Conservation (phyloP, 2,329 filamentous ascomycete species). For the Hypoxylon rubiginosum region DNA sequence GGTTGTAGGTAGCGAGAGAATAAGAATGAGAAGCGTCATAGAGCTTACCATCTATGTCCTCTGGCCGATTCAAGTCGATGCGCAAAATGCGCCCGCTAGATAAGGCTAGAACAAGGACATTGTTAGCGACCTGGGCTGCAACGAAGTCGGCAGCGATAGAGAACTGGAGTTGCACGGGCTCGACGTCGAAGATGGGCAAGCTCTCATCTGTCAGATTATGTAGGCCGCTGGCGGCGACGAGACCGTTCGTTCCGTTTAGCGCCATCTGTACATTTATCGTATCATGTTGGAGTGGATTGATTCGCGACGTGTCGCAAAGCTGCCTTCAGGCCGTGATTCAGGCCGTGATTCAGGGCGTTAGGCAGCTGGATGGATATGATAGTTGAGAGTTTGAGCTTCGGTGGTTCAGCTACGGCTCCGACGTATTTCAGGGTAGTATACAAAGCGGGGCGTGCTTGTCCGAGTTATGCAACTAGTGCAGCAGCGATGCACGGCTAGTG, state of each 20-base stretch:
- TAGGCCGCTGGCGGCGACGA: constrained; percentile 74
- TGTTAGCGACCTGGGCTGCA: constrained; percentile 95
- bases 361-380: constrained; percentile 14
- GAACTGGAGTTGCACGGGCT: constrained; percentile 93
- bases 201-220: constrained; percentile 70
- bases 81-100: constrained; percentile 92
- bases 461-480: constrained; percentile 16
- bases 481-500: not conserved
- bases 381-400: constrained; percentile 3
- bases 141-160: constrained; percentile 95
- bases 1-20: not conserved
- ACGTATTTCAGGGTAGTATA: not conserved
- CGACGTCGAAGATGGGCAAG: constrained; percentile 93
- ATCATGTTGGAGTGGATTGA: constrained; percentile 40
- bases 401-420: not conserved
- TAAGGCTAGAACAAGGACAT: constrained; percentile 92
- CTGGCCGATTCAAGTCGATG: constrained; percentile 92
- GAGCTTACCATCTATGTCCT: constrained; percentile 83
- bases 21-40: constrained; percentile 32
- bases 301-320: constrained; percentile 35
- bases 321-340: constrained; percentile 7
- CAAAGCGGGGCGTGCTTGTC: constrained; percentile 5
- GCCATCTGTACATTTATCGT: constrained; percentile 66
- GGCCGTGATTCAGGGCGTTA: constrained; percentile 14
- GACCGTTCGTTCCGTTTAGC: constrained; percentile 78